Evolutionary conservation across 257 asterid species (phyloP), one percentile per base, ranked within the genome.

Genomic region (Salvia hispanica): DNA sequence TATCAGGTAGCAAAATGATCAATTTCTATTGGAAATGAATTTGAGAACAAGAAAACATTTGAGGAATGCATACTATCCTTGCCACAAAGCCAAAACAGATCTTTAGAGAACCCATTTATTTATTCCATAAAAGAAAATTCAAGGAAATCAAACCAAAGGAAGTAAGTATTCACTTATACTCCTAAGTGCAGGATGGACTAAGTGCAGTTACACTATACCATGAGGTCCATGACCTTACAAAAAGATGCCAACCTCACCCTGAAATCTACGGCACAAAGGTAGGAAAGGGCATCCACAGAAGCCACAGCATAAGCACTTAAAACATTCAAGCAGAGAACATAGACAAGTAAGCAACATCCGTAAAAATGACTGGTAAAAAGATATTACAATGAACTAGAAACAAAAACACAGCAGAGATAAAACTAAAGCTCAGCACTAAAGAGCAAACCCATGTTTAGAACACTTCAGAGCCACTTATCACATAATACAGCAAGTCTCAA

Each of bases 401-500:
- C 53, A 47, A 10, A 43, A 74, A 52, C 10, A 36, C 70, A 5
- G 16, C 8, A 8, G 42, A 15, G 34, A 72, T 63, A 64, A 74
- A 72, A 67, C 64, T 36, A 52, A 28, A 56, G 56, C 28, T 66
- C 36, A 42, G 57, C 62, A 70, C 10, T 73, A 59, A 69, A 61
- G 52, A 33, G 58, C 58, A 73, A 73, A 55, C 64, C 59, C 72
- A 71, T 58, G 57, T 73, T 62, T 51, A 65, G 68, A 77, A 67
- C 76, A 78, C 74, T 70, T 74, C 79, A 58, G 54, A 73, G 77
- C 70, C 76, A 74, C 68, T 66, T 69, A 62, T 77, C 87, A 88
- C 87, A 79, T 75, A 80, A 76, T 86, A 88, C 95, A 88, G 75
- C 82, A 82, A 82, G 78, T 81, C 79, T 75, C 66, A 81, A 76